Evolutionary conservation across 306 rosid genomes (phyloP).

Genomic region (Medicago arabica): DNA sequence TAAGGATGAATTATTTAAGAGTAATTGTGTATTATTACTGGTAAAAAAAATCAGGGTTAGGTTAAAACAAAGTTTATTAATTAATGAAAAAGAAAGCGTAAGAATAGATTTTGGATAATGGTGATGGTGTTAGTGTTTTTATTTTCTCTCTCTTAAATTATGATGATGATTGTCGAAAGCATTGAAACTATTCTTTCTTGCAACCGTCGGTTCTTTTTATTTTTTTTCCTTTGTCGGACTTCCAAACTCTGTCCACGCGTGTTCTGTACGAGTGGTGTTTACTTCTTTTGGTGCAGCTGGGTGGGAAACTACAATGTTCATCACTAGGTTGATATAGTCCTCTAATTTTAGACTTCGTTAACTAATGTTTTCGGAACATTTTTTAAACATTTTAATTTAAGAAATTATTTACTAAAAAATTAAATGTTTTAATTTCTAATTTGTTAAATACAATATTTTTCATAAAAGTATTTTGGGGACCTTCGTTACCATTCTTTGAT

Average conservation of each 20-base stretch:
- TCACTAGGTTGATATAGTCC: too few relatives aligned
- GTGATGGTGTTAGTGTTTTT: background rate
- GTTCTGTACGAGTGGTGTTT: background rate
- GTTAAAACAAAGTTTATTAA: slow-evolving; percentile 3
- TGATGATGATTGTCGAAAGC: slow-evolving; percentile 6
- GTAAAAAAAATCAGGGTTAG: slow-evolving; percentile 37
- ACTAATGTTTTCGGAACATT: too few relatives aligned
- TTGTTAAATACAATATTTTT: too few relatives aligned
- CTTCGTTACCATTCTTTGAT: too few relatives aligned
- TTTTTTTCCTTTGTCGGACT: background rate
- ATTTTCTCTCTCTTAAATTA: slow-evolving; percentile 44
- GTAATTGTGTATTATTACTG: slow-evolving; percentile 7
- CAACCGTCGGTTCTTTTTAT: background rate
- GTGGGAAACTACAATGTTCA: too few relatives aligned
- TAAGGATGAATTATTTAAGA: background rate
- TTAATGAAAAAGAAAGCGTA: background rate
- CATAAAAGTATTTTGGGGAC: too few relatives aligned
- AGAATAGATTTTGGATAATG: slow-evolving; percentile 20
- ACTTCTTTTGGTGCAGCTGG: too few relatives aligned
- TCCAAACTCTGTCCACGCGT: background rate
- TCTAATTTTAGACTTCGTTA: too few relatives aligned
- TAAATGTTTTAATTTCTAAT: too few relatives aligned
- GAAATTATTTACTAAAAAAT: too few relatives aligned
- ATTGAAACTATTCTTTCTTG: background rate
- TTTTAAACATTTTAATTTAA: too few relatives aligned